Evolutionary conservation across 2,329 filamentous ascomycete species (phyloP), one percentile per base, ranked within the genome.

Genomic region (Penicillium polonicum): DNA sequence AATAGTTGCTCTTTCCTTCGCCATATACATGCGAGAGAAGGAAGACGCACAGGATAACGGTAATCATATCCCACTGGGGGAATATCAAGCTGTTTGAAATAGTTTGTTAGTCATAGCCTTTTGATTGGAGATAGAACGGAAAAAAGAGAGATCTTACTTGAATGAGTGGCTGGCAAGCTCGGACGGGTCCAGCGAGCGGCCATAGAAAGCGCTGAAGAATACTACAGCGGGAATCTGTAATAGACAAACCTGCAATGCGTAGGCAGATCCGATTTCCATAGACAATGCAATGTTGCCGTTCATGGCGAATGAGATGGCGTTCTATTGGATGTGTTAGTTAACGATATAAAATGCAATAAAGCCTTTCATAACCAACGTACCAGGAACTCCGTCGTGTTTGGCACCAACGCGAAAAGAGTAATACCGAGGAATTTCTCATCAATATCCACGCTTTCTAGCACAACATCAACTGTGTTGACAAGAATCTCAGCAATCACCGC

Each of bases 1-100:
- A 99, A 77, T 99, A 99, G 76, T 99, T 99, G 80, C 92, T 97
- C 85, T 99, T 99, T 41, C 94, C 94, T 78, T 99, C 94, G 51
- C 93, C 91, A 68, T 97, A 96, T 81, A 99, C 93, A 80, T 97
- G 96, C 69, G 92, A 96, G 64, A 99, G 85, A 56, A 99, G 79
- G 79, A 99, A 96, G 19, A 99, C 92, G 69, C 93, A 97, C 17
- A 99, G 73, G 59, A 97, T 96, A 17, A 97, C 91, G 0, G 91
- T 96, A 13, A 97, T 88, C 91, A 99, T 95, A 74, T 99, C 94
- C 93, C 93, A 99, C 74, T 99, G 94, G 1, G 94, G 94, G 79
- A 99, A 97, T 44, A 97, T 91, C 35, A 99, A 84, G 36, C 87
- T 90, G 46, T 41, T 41, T 33, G 1, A 29, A 15, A 15, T n/a